Percentiles rank a stretch among this genome's conserved stretches.
Evolutionary conservation across 805 yeast species (phyloP).

Genomic region (Suhomyces kilbournensis): DNA sequence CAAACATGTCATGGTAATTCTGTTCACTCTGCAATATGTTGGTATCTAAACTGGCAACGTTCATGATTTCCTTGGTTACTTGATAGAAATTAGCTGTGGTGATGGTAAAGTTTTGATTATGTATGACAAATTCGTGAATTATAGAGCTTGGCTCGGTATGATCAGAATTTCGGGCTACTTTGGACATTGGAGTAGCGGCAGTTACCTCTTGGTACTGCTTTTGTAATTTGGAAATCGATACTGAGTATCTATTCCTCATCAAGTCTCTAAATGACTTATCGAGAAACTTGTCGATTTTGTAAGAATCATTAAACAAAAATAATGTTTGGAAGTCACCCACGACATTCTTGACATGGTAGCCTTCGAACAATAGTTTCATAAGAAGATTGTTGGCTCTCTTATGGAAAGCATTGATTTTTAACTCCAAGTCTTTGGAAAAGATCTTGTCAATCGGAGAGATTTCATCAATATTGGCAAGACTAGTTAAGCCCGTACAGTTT

Average conservation of each 20-base stretch:
- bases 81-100: constrained; percentile 46
- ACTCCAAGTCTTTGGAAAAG: constrained; percentile 45
- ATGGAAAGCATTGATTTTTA: constrained; percentile 61
- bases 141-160: not conserved
- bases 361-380: constrained; percentile 54
- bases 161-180: not conserved
- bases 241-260: constrained; percentile 35
- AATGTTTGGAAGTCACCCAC: constrained; percentile 51
- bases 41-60: constrained; percentile 43
- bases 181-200: not conserved
- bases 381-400: constrained; percentile 62
- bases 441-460: constrained; percentile 27
- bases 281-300: constrained; percentile 51
- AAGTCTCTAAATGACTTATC: constrained; percentile 52
- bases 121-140: constrained; percentile 66
- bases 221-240: constrained; percentile 26
- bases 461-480: constrained; percentile 27
- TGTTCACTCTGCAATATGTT: constrained; percentile 36
- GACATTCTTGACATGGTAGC: constrained; percentile 52
- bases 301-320: constrained; percentile 55
- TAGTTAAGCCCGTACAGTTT: constrained; percentile 52
- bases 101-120: constrained; percentile 32
- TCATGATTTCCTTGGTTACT: constrained; percentile 47
- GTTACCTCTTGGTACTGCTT: constrained; percentile 22
- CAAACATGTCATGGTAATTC: constrained; percentile 42